Base-by-base conservation (phyloP, 2,329 filamentous ascomycete genomes). In the Fusarium sp. region DNA sequence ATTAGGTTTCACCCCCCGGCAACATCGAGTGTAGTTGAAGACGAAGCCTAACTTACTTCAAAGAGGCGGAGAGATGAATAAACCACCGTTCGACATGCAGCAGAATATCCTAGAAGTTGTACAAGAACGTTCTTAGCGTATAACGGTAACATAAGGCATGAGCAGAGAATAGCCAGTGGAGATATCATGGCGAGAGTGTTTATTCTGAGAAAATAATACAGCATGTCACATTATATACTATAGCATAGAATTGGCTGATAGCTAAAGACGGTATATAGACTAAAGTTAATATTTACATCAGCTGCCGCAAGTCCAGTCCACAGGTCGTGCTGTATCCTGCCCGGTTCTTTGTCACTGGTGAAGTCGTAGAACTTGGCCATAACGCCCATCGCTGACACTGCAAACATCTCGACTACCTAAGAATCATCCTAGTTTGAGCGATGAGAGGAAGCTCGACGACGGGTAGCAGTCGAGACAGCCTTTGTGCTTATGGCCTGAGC, bases 1-100 rank as follows among this genome's bases (percentile, higher is more conserved):
- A 41, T 60, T 32, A 41, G 5, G 10, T 60, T 60, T 17, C 57
- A 60, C 10, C 36, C 57, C 26, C 34, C 22, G 4, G 26, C 34
- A 3, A 6, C 8, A 9, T 13, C 5, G 5, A 32, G 2, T 15
- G 26, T 20, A 8, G 22, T 3, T n/a, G 7, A 8, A 34, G 14
- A 15, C 32, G 28, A 15, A 17, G 34, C 9, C 14, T 34, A 11
- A 24, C 9, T 51, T n/a, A 1, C 9, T 18, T n/a, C 8, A 12
- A n/a, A 15, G 48, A 34, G 22, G 45, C 12, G 6, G 14, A 1
- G 6, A 34, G 0, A 34, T 8, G 32, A 15, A 8, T 34, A 0
- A 34, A 0, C 6, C 14, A 34, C 32, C 4, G 14, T 0, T 3
- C 4, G 3, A 0, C 7, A 34, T 15, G 32, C 32, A 0, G 14